Conservation (phyloP, 2,329 filamentous ascomycete species). For the Biscogniauxia marginata region DNA sequence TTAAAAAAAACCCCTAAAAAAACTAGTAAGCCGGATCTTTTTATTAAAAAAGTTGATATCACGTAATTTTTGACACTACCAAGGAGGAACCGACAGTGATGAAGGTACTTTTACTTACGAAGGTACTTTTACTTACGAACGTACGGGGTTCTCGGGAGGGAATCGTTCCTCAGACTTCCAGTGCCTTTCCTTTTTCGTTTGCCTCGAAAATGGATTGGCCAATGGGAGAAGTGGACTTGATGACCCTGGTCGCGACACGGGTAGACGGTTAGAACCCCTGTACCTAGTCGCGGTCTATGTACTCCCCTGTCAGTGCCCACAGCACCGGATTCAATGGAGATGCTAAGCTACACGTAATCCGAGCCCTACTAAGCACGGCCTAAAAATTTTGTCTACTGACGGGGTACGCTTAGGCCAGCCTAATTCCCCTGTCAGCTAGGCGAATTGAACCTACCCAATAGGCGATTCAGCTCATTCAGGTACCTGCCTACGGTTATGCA, state of each 20-base stretch:
- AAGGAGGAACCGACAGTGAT: neutral
- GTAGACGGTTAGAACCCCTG: neutral
- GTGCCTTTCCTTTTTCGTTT: conserved; percentile 21
- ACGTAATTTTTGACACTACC: neutral
- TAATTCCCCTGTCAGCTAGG: neutral
- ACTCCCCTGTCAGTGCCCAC: neutral
- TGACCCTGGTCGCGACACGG: conserved; percentile 2
- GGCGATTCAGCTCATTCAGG: neutral
- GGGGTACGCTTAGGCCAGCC: neutral
- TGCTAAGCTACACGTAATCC: neutral
- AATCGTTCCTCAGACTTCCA: conserved; percentile 10
- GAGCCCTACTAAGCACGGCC: neutral
- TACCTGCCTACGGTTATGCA: neutral
- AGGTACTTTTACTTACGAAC: too few species aligned
- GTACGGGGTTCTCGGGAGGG: neutral
- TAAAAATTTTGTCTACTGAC: neutral
- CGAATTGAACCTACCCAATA: neutral
- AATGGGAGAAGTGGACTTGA: conserved; percentile 9
- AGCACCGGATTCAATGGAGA: neutral
- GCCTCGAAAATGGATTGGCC: conserved; percentile 8
- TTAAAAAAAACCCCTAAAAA: too few species aligned
- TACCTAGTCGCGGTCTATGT: neutral
- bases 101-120: too few species aligned
- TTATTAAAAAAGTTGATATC: neutral
- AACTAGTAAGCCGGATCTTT: too few species aligned